Evolutionary conservation across 2,329 filamentous ascomycete species (phyloP), one percentile per base, ranked within the genome.

Genomic region (Botrytis sinoallii): DNA sequence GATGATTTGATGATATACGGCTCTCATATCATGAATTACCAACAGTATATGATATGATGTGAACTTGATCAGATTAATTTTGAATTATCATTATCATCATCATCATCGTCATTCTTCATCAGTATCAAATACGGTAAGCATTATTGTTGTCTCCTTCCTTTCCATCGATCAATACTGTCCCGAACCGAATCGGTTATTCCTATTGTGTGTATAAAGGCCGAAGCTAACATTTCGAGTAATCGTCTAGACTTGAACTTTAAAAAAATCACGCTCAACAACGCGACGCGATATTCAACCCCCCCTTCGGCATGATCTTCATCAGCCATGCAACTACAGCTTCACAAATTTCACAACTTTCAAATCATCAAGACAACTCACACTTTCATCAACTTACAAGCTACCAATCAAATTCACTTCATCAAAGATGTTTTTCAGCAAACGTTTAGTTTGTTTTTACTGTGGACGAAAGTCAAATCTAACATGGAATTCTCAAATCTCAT

Each of bases 361-460:
- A 42, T 38, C 40, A 20, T 29, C 60, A 44, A 64, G 60, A 38
- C 35, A 61, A 61, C 22, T 40, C 59, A 48, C 32, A 48, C 64
- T 25, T 38, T 38, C 29, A 38, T 57, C 52, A 32, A 57, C n/a
- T 57, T 18, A 32, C n/a, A 57, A 18, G 8, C n/a, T 29, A 57
- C 52, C 52, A 57, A 57, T 57, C 52, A 66, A 20, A 18, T 20
- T 16, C 64, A 73, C 55, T 79, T 79, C 79, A 57, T 32, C 52
- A 57, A 57, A 78, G 75, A 63, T 74, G 18, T 65, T 77, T 46
- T 71, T 76, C 42, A 74, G 76, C 48, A 80, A 78, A 63, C 76
- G 75, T 76, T 82, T 95, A 77, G 85, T 84, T 76, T 97, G 94
- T 86, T 95, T 97, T 85, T 97, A 95, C 83, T 97, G 95, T 83